Percentiles rank a stretch among this genome's conserved stretches.
Conservation (phyloP, 2,329 filamentous ascomycete species). For the Fusarium globosum region DNA sequence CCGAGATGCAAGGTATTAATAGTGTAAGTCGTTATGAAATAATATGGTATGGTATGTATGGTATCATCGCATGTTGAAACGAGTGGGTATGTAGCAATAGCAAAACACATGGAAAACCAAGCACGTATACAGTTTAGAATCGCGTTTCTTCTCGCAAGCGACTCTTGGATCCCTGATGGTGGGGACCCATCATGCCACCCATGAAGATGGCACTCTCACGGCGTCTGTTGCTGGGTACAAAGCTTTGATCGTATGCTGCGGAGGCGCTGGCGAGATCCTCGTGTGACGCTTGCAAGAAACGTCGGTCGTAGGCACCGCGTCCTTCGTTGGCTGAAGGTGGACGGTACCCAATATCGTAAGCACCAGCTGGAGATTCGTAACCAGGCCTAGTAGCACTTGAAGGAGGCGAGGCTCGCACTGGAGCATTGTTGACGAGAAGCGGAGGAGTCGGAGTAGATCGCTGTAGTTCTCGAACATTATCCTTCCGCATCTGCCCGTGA, state of each 20-base stretch:
- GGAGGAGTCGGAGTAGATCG: conserved; percentile 64
- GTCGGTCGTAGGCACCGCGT: conserved; percentile 53
- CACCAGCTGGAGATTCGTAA: conserved; percentile 56
- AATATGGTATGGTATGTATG: conserved; percentile 32
- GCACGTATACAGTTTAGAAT: conserved; percentile 51
- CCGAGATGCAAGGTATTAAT: conserved; percentile 40
- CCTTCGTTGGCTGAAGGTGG: conserved; percentile 43
- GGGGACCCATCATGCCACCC: conserved; percentile 59
- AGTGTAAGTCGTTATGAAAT: conserved; percentile 41
- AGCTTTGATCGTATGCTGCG: conserved; percentile 53
- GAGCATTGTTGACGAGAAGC: conserved; percentile 48
- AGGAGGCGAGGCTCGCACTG: conserved; percentile 56
- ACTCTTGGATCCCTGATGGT: conserved; percentile 63
- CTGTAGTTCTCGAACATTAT: conserved; percentile 45
- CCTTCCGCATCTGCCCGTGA: conserved; percentile 59
- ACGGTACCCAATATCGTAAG: conserved; percentile 58
- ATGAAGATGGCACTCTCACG: conserved; percentile 72
- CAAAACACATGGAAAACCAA: conserved; percentile 41
- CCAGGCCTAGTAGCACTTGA: conserved; percentile 52
- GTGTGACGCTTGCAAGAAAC: conserved; percentile 47
- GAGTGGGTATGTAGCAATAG: conserved; percentile 48
- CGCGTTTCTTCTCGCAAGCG: conserved; percentile 66
- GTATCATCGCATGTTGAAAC: conserved; percentile 47
- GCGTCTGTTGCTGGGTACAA: conserved; percentile 59
- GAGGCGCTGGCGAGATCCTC: conserved; percentile 41